phyloP scores from a whole-genome alignment of 257 asterid genomes.

The Coffea eugenioides region DNA sequence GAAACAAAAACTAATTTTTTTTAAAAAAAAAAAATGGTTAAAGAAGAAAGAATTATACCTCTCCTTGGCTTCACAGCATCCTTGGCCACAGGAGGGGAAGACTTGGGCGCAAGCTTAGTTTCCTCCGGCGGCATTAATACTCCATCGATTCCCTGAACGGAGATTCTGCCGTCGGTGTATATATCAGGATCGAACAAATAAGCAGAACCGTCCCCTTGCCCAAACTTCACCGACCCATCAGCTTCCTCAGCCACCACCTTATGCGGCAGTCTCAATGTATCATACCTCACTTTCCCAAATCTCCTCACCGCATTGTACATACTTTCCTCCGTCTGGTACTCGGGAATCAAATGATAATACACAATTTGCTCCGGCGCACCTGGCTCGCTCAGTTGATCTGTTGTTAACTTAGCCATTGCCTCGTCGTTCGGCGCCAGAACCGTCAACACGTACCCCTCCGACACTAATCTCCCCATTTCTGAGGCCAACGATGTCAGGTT shows the following conservation, averaged over 20 bases:
- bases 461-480: slow-evolving; percentile 86
- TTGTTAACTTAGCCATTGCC: slow-evolving; percentile 88
- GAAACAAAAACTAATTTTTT: not conserved
- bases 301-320: slow-evolving; percentile 91
- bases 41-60: slow-evolving; percentile 38
- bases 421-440: slow-evolving; percentile 92
- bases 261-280: slow-evolving; percentile 80
- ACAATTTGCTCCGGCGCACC: slow-evolving; percentile 96
- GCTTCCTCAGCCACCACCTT: slow-evolving; percentile 89
- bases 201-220: slow-evolving; percentile 67
- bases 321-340: slow-evolving; percentile 94
- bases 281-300: slow-evolving; percentile 80
- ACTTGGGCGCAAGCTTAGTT: slow-evolving; percentile 37
- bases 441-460: slow-evolving; percentile 83
- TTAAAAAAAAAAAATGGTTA: not conserved
- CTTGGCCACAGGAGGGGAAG: slow-evolving; percentile 50
- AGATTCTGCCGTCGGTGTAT: slow-evolving; percentile 89
- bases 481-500: slow-evolving; percentile 83
- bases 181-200: slow-evolving; percentile 89
- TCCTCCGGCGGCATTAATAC: slow-evolving; percentile 76
- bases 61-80: slow-evolving; percentile 54
- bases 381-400: slow-evolving; percentile 84
- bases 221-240: slow-evolving; percentile 87
- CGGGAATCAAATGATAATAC: slow-evolving; percentile 83
- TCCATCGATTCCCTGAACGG: slow-evolving; percentile 90